These are phyloP conservation scores for Agrocybe pediades DNA, from an alignment of 768 basidiomycete species.

Conservation along the genomic window DNA sequence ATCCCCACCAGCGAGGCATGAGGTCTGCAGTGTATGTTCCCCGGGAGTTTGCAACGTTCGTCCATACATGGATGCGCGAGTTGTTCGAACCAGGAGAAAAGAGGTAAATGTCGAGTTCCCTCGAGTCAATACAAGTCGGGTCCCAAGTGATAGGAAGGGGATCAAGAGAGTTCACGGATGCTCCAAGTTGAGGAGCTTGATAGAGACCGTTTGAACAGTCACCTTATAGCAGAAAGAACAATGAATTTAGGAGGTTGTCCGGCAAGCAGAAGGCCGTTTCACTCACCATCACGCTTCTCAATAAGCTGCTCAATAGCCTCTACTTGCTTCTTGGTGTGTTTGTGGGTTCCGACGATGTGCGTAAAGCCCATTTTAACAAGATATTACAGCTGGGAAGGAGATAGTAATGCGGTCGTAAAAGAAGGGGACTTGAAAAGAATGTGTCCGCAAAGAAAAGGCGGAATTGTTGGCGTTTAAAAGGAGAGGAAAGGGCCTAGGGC, in stretches of 20 bases:
- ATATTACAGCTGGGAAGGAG: conserved; percentile 3
- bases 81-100: conserved; percentile 46
- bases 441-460: too few relatives aligned
- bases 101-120: conserved; percentile 68
- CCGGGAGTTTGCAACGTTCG: conserved; percentile 44
- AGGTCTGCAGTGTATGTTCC: conserved; percentile 54
- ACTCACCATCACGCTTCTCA: conserved; percentile 8
- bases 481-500: too few relatives aligned
- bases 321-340: conserved; percentile 7
- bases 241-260: too few relatives aligned
- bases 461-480: too few relatives aligned
- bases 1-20: conserved; percentile 73
- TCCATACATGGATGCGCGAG: conserved; percentile 60
- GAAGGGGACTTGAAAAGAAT: conserved; percentile 15
- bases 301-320: conserved; percentile 1
- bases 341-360: conserved; percentile 17
- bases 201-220: conserved; percentile 66
- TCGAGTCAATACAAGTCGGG: conserved; percentile 49
- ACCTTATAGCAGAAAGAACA: too few relatives aligned
- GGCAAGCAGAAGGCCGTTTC: too few relatives aligned
- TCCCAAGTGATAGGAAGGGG: conserved; percentile 69
- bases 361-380: conserved; percentile 17
- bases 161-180: conserved; percentile 44
- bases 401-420: conserved; percentile 2
- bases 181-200: conserved; percentile 49